Base-by-base conservation (phyloP, 208 protist species). In the Wallacemonas sp. region DNA sequence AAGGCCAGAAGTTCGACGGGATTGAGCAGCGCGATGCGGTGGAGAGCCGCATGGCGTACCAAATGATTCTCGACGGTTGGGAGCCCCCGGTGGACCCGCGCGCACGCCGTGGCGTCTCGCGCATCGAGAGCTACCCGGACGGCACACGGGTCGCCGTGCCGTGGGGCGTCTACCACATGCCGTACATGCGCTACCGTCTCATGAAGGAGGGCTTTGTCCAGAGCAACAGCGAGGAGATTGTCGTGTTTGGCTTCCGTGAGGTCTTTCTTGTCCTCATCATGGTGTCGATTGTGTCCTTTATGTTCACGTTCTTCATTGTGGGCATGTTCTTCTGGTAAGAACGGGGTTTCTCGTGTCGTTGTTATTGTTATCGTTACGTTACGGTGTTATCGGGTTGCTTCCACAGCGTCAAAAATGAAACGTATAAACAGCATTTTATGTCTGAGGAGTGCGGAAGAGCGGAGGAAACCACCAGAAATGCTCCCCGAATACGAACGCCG, bases 31-130 rank as follows among this genome's bases (percentile, higher is more conserved):
- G 89, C 41, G 89, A 95, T 42, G 69, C 86, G 3, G 42, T 93
- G 22, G 89, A 95, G 77, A 88, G 82, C 11, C 84, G 85, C 23
- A 95, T 95, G 89, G 84, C 86, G n/a, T 95, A 93, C 45, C 82
- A 92, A 57, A 89, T 88, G 82, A 65, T 95, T 20, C 64, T 86
- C 28, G 82, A 92, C n/a, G 68, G 77, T 23, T 79, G 72, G 42
- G 77, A 89, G 26, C 89, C 89, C 1, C 86, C 86, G 3, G 77
- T 93, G 25, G 89, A 95, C 61, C 86, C 89, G 32, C 82, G 89
- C 14, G 89, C 86, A 8, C 81, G 89, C 2, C 89, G 89, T 25
- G 89, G 67, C 2, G 71, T 93, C 31, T 84, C 87, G 66, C 81
- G 89, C 54, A 91, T 95, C 54, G 84, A 82, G 31, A 75, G 61